Percentiles rank a stretch among this genome's conserved stretches.
phyloP scores from a whole-genome alignment of 176 grass and related monocot genomes.

The Pontederia paniculata region DNA sequence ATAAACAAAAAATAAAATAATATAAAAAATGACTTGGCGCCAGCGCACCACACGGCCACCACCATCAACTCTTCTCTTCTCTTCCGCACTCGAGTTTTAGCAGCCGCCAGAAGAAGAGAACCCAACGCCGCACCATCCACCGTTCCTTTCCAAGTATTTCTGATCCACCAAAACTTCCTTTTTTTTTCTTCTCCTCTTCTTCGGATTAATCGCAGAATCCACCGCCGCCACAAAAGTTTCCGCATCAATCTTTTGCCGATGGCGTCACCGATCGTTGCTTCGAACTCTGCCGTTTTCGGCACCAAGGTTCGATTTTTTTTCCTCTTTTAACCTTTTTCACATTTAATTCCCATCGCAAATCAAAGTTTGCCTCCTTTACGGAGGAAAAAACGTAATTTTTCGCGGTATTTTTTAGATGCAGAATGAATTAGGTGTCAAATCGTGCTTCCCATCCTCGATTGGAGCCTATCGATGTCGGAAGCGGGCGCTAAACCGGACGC shows the following conservation, averaged over 20 bases:
- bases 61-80: too few species aligned
- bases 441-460: conserved; percentile 25
- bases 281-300: conserved; percentile 5
- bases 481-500: conserved; percentile 19
- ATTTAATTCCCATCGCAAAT: neutral
- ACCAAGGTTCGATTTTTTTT: neutral
- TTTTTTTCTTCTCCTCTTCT: too few species aligned
- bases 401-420: conserved; percentile 18
- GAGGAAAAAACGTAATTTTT: too few species aligned
- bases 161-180: too few species aligned
- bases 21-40: too few species aligned
- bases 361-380: neutral
- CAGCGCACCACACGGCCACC: too few species aligned
- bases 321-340: neutral
- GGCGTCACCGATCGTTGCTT: conserved; percentile 2
- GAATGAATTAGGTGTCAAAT: conserved; percentile 37
- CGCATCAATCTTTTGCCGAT: neutral
- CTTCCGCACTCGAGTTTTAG: too few species aligned
- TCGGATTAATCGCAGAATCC: too few species aligned
- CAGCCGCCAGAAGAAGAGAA: too few species aligned
- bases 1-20: too few species aligned
- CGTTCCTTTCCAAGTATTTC: too few species aligned
- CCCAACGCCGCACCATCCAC: too few species aligned
- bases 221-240: neutral
- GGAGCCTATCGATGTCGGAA: conserved; percentile 20